Evolutionary conservation across 495 filamentous ascomycete genomes (phyloP).

Genomic region (Lepraria neglecta): DNA sequence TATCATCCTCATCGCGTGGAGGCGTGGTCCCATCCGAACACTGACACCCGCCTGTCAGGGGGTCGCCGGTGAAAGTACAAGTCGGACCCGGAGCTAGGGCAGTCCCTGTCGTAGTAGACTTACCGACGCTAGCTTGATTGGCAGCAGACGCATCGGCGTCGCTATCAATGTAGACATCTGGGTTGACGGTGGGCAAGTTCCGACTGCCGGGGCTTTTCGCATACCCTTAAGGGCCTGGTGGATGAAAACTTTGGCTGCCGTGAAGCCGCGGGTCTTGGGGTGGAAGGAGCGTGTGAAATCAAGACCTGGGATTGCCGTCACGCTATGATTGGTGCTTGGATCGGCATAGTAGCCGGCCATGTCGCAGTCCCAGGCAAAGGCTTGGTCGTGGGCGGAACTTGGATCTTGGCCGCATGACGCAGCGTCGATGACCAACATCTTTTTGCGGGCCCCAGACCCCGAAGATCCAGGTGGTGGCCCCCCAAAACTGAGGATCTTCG

Average conservation of each 20-base stretch:
- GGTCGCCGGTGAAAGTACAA: too few relatives aligned
- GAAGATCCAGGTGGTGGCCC: slow-evolving; percentile 8
- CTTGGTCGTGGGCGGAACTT: neutral
- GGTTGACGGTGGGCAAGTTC: too few relatives aligned
- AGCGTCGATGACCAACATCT: slow-evolving; percentile 2
- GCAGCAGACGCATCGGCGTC: too few relatives aligned
- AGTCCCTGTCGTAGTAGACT: too few relatives aligned
- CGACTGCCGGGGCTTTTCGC: neutral
- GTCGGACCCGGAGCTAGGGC: too few relatives aligned
- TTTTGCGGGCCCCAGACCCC: slow-evolving; percentile 8
- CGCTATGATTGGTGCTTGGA: slow-evolving; percentile 3
- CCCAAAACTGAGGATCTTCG: slow-evolving; percentile 6
- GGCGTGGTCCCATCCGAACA: too few relatives aligned
- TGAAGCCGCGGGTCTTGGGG: slow-evolving; percentile 8
- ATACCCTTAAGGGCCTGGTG: neutral
- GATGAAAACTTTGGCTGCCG: neutral
- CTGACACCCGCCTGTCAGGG: too few relatives aligned
- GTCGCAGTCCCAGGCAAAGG: slow-evolving; percentile 9
- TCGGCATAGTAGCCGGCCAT: slow-evolving; percentile 2
- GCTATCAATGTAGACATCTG: too few relatives aligned
- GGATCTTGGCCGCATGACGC: neutral
- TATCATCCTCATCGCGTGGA: too few relatives aligned
- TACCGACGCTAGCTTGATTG: too few relatives aligned
- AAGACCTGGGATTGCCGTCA: neutral
- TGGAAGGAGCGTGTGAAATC: slow-evolving; percentile 11